These are phyloP conservation scores for Euphorbia schlechtendalii DNA, from an alignment of 441 rosid genomes.

Conservation along the genomic window DNA sequence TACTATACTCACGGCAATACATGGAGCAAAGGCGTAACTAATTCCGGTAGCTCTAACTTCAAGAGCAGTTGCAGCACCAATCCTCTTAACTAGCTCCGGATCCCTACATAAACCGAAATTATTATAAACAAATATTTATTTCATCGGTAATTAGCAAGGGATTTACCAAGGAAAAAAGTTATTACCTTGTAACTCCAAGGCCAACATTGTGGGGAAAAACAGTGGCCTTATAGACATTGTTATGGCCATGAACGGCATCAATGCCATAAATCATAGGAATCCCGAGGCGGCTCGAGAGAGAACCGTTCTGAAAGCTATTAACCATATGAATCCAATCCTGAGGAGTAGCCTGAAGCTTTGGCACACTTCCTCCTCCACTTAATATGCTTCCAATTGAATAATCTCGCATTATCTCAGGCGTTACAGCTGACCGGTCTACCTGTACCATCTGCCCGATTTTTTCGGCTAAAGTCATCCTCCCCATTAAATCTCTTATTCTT, in stretches of 20 bases:
- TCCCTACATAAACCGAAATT: constrained; percentile 32
- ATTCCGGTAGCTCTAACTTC: constrained; percentile 90
- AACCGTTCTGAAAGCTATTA: constrained; percentile 55
- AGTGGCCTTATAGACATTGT: constrained; percentile 65
- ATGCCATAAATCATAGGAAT: constrained; percentile 81
- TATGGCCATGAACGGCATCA: constrained; percentile 88
- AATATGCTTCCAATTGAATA: constrained; percentile 47
- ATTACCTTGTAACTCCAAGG: constrained; percentile 76
- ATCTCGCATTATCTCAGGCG: constrained; percentile 22
- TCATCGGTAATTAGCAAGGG: no score
- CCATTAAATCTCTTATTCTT: constrained; percentile 25
- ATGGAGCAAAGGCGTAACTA: constrained; percentile 62
- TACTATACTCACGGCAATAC: constrained; percentile 48
- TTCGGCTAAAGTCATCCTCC: constrained; percentile 26
- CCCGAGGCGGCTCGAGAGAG: constrained; percentile 65
- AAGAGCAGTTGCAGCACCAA: constrained; percentile 73
- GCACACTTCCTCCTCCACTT: constrained; percentile 74
- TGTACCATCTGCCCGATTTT: constrained; percentile 33
- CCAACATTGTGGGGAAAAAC: constrained; percentile 82
- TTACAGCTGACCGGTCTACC: constrained; percentile 23
- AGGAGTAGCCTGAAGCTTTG: constrained; percentile 43
- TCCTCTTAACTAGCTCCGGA: constrained; percentile 58
- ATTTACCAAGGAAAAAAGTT: no score
- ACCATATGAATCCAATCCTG: constrained; percentile 67
- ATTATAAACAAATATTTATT: not conserved